Conservation (phyloP, 352 stramenopile genomes). For the Globisporangium yorkense region DNA sequence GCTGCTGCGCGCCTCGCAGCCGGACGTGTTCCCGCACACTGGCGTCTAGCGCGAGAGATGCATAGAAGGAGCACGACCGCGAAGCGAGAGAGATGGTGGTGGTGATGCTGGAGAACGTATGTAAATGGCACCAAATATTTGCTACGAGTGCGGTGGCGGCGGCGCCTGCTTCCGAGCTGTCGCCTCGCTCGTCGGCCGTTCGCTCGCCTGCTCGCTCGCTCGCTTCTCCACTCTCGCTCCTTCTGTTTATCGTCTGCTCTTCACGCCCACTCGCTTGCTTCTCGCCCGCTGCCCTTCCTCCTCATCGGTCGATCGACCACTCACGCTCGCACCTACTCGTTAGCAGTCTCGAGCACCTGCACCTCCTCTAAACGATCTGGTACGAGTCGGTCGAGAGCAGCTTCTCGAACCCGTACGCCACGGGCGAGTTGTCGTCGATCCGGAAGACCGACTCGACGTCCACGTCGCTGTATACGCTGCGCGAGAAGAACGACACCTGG, state of each 20-base stretch:
- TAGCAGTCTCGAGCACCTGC: not conserved
- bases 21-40: constrained; percentile 44
- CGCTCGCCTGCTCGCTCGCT: not conserved
- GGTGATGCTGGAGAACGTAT: not conserved
- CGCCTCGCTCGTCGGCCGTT: not conserved
- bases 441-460: constrained; percentile 71
- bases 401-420: constrained; percentile 85
- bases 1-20: constrained; percentile 55
- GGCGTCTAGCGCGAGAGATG: not conserved
- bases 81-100: not conserved
- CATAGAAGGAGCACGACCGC: not conserved
- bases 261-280: not conserved
- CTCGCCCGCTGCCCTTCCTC: not conserved
- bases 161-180: not conserved
- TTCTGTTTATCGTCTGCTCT: not conserved
- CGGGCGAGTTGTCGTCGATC: constrained; percentile 61
- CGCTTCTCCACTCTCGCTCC: not conserved
- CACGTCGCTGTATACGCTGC: constrained; percentile 83
- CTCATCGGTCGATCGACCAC: not conserved
- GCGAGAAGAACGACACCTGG: constrained; percentile 86
- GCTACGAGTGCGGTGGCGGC: no score
- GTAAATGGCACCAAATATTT: not conserved
- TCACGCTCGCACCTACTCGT: not conserved
- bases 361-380: constrained; percentile 81
- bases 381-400: constrained; percentile 84